Conservation (phyloP, 306 rosid species). For the Cucurbita moschata region DNA sequence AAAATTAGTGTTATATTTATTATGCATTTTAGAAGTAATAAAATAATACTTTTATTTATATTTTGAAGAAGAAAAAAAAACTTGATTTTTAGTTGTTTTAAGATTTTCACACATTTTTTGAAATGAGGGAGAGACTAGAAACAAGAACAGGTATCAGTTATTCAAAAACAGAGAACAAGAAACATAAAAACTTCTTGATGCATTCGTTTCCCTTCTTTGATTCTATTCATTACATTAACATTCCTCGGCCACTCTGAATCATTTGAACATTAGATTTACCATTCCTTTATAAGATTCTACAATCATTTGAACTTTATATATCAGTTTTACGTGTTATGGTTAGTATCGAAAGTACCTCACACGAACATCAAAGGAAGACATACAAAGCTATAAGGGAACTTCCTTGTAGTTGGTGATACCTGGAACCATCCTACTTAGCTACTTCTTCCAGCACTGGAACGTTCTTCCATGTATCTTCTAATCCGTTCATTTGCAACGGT, state of each 20-base stretch:
- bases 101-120: too few relatives aligned
- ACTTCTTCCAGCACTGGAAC: constrained; percentile 52
- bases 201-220: neutral
- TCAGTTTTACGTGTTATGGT: neutral
- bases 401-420: neutral
- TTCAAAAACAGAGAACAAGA: too few relatives aligned
- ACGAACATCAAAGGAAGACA: neutral
- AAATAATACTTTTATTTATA: too few relatives aligned
- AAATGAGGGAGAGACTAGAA: too few relatives aligned
- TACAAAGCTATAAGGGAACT: neutral
- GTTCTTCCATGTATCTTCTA: constrained; percentile 58
- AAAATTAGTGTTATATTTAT: too few relatives aligned
- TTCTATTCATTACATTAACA: neutral
- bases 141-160: too few relatives aligned
- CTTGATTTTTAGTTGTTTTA: too few relatives aligned
- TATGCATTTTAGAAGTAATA: too few relatives aligned
- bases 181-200: neutral
- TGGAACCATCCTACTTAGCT: constrained; percentile 38
- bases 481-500: constrained; percentile 46
- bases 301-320: neutral
- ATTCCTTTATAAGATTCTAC: neutral
- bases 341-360: neutral
- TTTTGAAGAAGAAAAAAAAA: too few relatives aligned
- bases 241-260: neutral
- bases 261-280: neutral